A percentile compares a stretch with the other conserved stretches of the same genome.
phyloP scores from a whole-genome alignment of 2,329 filamentous ascomycete genomes.

The Colletotrichum acutatum region DNA sequence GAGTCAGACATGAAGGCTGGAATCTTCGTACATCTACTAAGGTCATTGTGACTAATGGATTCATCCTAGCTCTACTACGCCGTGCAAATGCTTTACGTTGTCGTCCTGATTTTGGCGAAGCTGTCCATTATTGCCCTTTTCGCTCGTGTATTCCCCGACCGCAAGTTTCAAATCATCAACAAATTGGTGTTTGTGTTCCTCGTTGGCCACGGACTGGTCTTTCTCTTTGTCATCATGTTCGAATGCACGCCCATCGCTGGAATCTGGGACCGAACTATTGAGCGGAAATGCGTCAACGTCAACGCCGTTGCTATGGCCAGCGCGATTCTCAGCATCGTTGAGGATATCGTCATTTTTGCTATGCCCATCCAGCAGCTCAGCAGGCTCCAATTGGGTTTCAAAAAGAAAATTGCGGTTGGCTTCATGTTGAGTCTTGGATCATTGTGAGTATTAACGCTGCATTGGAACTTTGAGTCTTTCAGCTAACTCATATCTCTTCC shows the following conservation, averaged over 20 bases:
- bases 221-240: constrained; percentile 38
- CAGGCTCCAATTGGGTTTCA: constrained; percentile 17
- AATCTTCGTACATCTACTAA: fast-evolving
- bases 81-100: constrained; percentile 39
- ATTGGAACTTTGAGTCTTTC: background rate
- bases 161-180: constrained; percentile 34
- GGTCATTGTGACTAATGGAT: background rate
- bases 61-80: constrained; percentile 32
- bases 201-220: constrained; percentile 35
- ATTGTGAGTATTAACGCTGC: constrained; percentile 28
- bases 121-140: constrained; percentile 40
- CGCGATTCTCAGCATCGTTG: constrained; percentile 34
- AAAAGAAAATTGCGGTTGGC: constrained; percentile 33
- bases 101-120: constrained; percentile 39
- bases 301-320: constrained; percentile 27
- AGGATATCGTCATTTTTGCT: constrained; percentile 32
- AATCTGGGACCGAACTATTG: constrained; percentile 34
- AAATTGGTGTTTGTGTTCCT: constrained; percentile 27
- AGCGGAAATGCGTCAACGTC: constrained; percentile 26
- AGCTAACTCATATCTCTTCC: background rate
- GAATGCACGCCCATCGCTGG: constrained; percentile 35
- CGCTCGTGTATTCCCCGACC: constrained; percentile 37
- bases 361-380: constrained; percentile 34
- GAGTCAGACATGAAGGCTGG: background rate
- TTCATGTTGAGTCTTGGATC: constrained; percentile 36